Evolutionary conservation across 148 eudicot species (phyloP).

Genomic region (Camellia lanceoleosa): DNA sequence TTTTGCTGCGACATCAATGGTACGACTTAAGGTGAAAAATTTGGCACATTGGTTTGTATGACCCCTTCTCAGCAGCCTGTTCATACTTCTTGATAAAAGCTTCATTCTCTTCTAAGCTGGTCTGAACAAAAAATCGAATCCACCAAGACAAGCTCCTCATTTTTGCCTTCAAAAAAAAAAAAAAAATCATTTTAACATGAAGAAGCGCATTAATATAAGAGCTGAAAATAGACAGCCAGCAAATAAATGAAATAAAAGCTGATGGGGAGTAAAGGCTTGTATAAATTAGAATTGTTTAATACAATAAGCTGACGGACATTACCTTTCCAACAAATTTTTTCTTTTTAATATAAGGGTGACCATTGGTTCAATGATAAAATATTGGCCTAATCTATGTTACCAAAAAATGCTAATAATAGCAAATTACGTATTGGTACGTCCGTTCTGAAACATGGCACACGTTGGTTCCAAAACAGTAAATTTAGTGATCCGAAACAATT

Average conservation of each 20-base stretch:
- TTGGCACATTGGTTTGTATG: slow-evolving; percentile 30
- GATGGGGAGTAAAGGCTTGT: neutral
- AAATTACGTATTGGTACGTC: no score
- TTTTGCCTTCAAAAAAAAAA: slow-evolving; percentile 19
- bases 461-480: no score
- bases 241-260: neutral
- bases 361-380: no score
- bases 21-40: slow-evolving; percentile 32
- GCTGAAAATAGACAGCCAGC: neutral
- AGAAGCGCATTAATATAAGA: neutral
- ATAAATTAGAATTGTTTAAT: no score
- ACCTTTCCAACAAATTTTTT: no score
- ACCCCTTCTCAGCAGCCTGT: slow-evolving; percentile 24
- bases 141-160: slow-evolving; percentile 34
- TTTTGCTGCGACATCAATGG: slow-evolving; percentile 10
- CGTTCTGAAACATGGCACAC: no score
- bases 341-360: no score
- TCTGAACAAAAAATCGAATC: slow-evolving; percentile 27
- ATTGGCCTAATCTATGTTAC: no score
- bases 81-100: slow-evolving; percentile 27
- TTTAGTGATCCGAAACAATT: no score
- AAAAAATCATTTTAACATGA: neutral
- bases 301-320: no score
- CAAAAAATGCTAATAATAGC: no score
- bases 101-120: slow-evolving; percentile 35